Evolutionary conservation across 352 stramenopile genomes (phyloP).

Genomic region (Phytophthora crassamura): DNA sequence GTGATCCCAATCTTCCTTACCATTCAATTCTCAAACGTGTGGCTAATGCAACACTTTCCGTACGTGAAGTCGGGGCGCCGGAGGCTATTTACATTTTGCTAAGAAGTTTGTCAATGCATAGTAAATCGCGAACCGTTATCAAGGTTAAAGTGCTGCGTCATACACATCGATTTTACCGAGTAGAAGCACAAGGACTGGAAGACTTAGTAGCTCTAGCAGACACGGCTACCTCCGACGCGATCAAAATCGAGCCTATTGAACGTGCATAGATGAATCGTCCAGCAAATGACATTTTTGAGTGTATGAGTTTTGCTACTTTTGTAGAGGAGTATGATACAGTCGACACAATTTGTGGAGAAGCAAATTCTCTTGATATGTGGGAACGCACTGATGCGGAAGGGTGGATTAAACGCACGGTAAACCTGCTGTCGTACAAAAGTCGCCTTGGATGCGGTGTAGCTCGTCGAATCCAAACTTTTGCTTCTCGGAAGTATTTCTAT

Average conservation of each 20-base stretch:
- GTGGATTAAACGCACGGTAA: neutral
- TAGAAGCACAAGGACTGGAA: no score
- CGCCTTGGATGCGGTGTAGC: neutral
- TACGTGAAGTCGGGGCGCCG: neutral
- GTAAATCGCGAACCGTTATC: no score
- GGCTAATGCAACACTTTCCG: no score
- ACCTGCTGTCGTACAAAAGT: neutral
- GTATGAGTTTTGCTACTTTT: no score
- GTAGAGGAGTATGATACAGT: neutral
- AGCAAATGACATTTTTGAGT: no score
- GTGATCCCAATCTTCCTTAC: no score
- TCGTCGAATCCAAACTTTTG: neutral
- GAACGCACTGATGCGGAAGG: neutral
- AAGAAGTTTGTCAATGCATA: neutral
- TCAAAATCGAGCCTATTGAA: no score
- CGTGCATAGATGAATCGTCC: neutral
- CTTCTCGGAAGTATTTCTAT: neutral
- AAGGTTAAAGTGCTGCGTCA: no score
- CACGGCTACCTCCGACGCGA: no score
- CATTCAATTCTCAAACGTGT: no score
- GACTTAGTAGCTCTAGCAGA: no score
- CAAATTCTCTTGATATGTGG: neutral
- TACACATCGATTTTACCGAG: no score
- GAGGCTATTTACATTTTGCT: neutral
- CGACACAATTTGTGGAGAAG: neutral